These are phyloP conservation scores for Dovyalis caffra DNA, from an alignment of 345 rosid species.

Conservation along the genomic window DNA sequence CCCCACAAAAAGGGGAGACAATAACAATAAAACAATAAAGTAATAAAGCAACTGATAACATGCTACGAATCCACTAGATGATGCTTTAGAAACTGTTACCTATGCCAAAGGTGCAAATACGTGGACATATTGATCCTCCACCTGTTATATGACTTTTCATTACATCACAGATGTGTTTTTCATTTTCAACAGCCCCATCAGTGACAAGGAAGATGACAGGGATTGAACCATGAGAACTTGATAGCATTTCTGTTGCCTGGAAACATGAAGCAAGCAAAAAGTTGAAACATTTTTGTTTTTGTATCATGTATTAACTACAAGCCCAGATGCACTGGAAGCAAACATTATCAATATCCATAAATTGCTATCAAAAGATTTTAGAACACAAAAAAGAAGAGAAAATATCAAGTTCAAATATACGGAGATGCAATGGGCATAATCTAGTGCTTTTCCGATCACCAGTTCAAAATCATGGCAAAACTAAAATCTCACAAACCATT, in stretches of 20 bases:
- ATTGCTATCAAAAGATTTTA: neutral
- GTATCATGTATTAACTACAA: neutral
- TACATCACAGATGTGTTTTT: conserved; percentile 67
- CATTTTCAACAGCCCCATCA: conserved; percentile 95
- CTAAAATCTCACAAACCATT: neutral
- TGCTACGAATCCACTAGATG: neutral
- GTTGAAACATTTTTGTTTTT: neutral
- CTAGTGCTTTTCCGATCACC: neutral
- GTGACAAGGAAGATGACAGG: conserved; percentile 84
- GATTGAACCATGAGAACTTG: conserved; percentile 50
- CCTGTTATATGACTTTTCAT: conserved; percentile 56
- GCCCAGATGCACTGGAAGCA: neutral
- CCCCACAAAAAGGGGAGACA: neutral
- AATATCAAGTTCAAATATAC: neutral
- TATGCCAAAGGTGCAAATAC: conserved; percentile 75
- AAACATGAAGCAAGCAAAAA: conserved; percentile 24
- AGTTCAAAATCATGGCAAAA: neutral
- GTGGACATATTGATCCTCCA: conserved; percentile 55
- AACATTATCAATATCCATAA: neutral
- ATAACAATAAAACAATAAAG: no score
- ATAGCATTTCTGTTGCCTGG: conserved; percentile 89
- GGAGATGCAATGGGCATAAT: neutral
- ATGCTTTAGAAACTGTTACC: conserved; percentile 42
- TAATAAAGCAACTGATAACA: neutral
- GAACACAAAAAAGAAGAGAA: neutral